Conservation (phyloP, 495 filamentous ascomycete genomes). For the Tuber borchii region DNA sequence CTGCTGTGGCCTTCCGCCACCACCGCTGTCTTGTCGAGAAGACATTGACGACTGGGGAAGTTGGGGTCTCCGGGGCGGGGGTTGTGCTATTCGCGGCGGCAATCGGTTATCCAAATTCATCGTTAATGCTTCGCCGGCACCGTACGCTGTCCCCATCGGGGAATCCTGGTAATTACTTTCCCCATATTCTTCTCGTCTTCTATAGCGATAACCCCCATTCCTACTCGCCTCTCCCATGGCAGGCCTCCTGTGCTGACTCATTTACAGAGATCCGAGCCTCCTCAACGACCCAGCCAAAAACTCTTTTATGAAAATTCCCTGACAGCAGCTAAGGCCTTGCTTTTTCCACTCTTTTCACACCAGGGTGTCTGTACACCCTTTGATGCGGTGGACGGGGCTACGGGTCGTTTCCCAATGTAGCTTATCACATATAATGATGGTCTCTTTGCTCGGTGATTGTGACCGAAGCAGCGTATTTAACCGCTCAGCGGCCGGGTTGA, state of each 20-base stretch:
- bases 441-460: slow-evolving; percentile 8
- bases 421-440: slow-evolving; percentile 1
- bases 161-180: slow-evolving; percentile 37
- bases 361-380: slow-evolving; percentile 20
- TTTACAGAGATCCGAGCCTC: background rate
- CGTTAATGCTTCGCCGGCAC: slow-evolving; percentile 36
- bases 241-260: slow-evolving; percentile 5
- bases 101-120: slow-evolving; percentile 32
- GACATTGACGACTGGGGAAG: slow-evolving; percentile 21
- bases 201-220: slow-evolving; percentile 19
- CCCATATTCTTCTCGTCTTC: slow-evolving; percentile 30
- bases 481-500: slow-evolving; percentile 33
- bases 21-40: slow-evolving; percentile 20
- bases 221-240: slow-evolving; percentile 8
- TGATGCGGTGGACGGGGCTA: background rate
- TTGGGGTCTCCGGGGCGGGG: slow-evolving; percentile 31
- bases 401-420: slow-evolving; percentile 3
- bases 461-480: slow-evolving; percentile 25
- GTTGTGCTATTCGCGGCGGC: slow-evolving; percentile 5
- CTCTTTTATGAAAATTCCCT: slow-evolving; percentile 1
- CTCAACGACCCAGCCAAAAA: slow-evolving; percentile 7
- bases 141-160: slow-evolving; percentile 40
- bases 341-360: slow-evolving; percentile 8
- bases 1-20: slow-evolving; percentile 13
- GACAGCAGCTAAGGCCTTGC: background rate